Evolutionary conservation across 345 rosid species (phyloP), one percentile per base, ranked within the genome.

Genomic region (Brassica nigra): DNA sequence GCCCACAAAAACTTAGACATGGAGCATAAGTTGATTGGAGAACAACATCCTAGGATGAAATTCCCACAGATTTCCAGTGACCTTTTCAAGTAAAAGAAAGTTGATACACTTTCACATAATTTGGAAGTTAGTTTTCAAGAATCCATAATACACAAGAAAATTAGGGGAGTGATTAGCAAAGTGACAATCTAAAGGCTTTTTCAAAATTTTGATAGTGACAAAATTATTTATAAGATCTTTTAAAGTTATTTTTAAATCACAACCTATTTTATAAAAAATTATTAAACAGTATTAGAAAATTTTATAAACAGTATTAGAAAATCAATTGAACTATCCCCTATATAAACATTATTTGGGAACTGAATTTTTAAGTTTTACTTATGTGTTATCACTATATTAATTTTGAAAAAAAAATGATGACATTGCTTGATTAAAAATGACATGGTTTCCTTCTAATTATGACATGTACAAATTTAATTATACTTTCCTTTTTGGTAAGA

Each of bases 31-130:
- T 18, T 61, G 74, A 69, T 30, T 61, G 44, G 62, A 76, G 61
- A 76, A 58, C 44, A 67, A 58, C 12, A 15, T 76, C 59, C 67
- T 59, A 42, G 68, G 62, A 68, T 68, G 8, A 68, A 36, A 34
- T 55, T n/a, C 63, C 57, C 4, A 34, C 34, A 64, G 64, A 27
- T 64, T 42, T 5, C 28, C 0, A 63, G 33, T 29, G 20, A 39
- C 47, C 27, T 68, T 42, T 47, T 28, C 37, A n/a, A 31, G 29
- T 52, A 9, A 54, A 47, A 68, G 5, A 6, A 10, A 59, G 63
- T 8, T 58, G 29, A 27, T 27, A 27, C 15, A 10, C 64, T 59
- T 59, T 27, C n/a, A 59, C 62, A 58, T 58, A 68, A 23, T 5
- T 68, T 44, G 23, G 14, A 68, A 68, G 14, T 42, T 27, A 9